These are phyloP conservation scores for Beta macrorhiza DNA, from an alignment of 179 eudicot genomes.

Conservation along the genomic window DNA sequence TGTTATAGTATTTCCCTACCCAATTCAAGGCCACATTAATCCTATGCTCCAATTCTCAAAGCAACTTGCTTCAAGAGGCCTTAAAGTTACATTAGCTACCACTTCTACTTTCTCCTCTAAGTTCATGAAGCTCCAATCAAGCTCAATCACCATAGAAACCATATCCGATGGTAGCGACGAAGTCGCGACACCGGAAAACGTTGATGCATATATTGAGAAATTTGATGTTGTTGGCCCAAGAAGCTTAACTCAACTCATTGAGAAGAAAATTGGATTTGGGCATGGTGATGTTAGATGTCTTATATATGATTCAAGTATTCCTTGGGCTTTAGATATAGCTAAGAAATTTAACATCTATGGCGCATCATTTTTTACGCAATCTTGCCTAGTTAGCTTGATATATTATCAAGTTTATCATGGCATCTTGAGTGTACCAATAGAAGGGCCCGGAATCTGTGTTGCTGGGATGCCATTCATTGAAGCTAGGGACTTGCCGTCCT, in stretches of 20 bases:
- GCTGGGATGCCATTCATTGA: constrained; percentile 14
- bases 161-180: constrained; percentile 26
- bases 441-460: neutral
- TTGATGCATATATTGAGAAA: neutral
- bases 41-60: constrained; percentile 41
- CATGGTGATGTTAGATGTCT: constrained; percentile 21
- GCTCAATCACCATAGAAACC: constrained; percentile 22
- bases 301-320: constrained; percentile 27
- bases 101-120: constrained; percentile 23
- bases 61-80: constrained; percentile 34
- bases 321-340: constrained; percentile 35
- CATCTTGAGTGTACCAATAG: constrained; percentile 15
- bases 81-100: constrained; percentile 25
- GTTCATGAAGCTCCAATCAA: neutral
- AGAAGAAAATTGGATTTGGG: constrained; percentile 4
- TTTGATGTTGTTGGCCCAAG: constrained; percentile 26
- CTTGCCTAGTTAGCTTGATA: constrained; percentile 23
- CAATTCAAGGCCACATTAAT: constrained; percentile 35
- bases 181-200: constrained; percentile 2
- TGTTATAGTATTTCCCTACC: constrained; percentile 32
- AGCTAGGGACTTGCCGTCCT: constrained; percentile 26
- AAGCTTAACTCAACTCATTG: constrained; percentile 23
- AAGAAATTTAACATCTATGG: constrained; percentile 23
- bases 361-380: constrained; percentile 31
- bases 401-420: constrained; percentile 27